Evolutionary conservation across 2,329 filamentous ascomycete genomes (phyloP), one percentile per base, ranked within the genome.

Genomic region (Penicillium verrucosum): DNA sequence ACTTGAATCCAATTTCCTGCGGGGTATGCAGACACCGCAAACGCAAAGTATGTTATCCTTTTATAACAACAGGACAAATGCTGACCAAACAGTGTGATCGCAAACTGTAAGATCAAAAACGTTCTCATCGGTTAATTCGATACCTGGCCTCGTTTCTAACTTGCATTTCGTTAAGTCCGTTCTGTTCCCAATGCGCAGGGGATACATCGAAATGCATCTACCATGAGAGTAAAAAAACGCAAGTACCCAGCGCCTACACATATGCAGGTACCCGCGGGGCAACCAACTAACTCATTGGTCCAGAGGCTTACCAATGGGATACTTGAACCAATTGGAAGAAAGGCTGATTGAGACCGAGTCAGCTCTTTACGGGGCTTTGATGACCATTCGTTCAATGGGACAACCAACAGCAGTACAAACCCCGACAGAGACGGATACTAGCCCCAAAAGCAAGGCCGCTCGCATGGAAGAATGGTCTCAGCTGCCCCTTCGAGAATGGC

Each of bases 401-500:
- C 60, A 59, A 42, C 14, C 46, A 18, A 47, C 37, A 5, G 16
- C 61, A 12, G 37, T 51, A 18, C 53, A 57, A 32, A 38, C 55
- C 12, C 51, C 50, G 14, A 18, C 53, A 18, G 59, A 61, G 34
- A 25, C 51, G 14, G 57, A 60, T 18, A 42, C 53, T 40, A 18
- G 23, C 4, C 54, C 45, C 5, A 61, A 56, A 42, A 57, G 57
- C 34, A 66, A 66, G 36, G 53, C 56, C 51, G 51, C 60, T 16
- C 64, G 61, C 7, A 61, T 66, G 61, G 59, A 60, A 9, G 61
- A 64, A 43, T 66, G 63, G 61, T 52, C 59, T n/a, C 57, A 58
- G 18, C 49, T 64, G 7, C 61, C 64, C 40, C 59, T 66, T 14
- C 61, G 51, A 36, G 56, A 51, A 12, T 59, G 58, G 60, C 34